A percentile compares a stretch with the other conserved stretches of the same genome.
Conservation (phyloP, 1,139 yeast species). For the Candida sojae region DNA sequence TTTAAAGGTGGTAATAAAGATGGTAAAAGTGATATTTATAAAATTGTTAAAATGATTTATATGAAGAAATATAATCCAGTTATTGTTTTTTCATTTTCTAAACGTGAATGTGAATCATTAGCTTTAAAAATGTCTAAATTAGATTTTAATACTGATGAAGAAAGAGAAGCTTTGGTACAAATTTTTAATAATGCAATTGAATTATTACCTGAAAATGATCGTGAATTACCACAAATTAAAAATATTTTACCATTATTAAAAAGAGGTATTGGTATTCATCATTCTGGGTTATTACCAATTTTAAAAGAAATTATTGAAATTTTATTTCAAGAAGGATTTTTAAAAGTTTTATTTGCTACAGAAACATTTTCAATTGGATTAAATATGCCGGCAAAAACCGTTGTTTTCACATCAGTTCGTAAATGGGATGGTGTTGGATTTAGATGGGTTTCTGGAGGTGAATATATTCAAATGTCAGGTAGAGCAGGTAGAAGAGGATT, state of each 20-base stretch:
- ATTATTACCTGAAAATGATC: slow-evolving; percentile 84
- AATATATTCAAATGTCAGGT: slow-evolving; percentile 98
- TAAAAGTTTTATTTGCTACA: slow-evolving; percentile 94
- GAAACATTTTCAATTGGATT: slow-evolving; percentile 98
- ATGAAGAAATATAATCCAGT: slow-evolving; percentile 95
- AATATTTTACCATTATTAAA: slow-evolving; percentile 83
- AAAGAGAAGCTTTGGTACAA: slow-evolving; percentile 83
- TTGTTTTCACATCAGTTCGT: slow-evolving; percentile 94
- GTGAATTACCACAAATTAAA: slow-evolving; percentile 90
- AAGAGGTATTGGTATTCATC: slow-evolving; percentile 98
- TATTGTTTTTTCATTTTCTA: slow-evolving; percentile 94
- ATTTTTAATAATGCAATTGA: slow-evolving; percentile 89
- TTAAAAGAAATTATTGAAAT: slow-evolving; percentile 96
- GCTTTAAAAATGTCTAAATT: slow-evolving; percentile 94
- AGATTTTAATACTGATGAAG: slow-evolving; percentile 91
- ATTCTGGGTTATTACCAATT: slow-evolving; percentile 93
- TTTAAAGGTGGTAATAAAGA: slow-evolving; percentile 87
- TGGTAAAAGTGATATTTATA: slow-evolving; percentile 88
- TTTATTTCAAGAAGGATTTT: slow-evolving; percentile 91
- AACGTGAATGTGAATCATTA: slow-evolving; percentile 92
- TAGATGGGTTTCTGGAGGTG: slow-evolving; percentile 99
- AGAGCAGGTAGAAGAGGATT: slow-evolving; percentile 99
- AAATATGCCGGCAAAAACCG: slow-evolving; percentile 98
- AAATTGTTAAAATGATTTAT: slow-evolving; percentile 97
- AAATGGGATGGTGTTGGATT: slow-evolving; percentile 98